phyloP scores from a whole-genome alignment of 495 filamentous ascomycete genomes.

The Penicillium cosmopolitanum region DNA sequence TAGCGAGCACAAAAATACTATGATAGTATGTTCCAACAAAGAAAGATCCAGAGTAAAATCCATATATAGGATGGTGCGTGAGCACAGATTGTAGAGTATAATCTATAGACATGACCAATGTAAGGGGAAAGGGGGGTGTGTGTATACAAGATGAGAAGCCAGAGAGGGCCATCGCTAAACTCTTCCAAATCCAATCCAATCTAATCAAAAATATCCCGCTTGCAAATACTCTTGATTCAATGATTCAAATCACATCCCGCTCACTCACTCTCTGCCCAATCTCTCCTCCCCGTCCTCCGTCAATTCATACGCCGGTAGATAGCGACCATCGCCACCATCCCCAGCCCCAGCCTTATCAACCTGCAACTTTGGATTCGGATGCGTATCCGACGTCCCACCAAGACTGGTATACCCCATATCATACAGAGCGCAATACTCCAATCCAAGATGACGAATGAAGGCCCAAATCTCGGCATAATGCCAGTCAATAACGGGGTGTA shows the following conservation, averaged over 20 bases:
- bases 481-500: constrained; percentile 97
- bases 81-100: constrained; percentile 8
- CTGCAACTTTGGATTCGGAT: constrained; percentile 80
- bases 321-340: constrained; percentile 41
- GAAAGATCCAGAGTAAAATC: too few species aligned
- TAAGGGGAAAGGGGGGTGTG: constrained; percentile 5
- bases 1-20: background rate
- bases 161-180: constrained; percentile 9
- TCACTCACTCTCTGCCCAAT: constrained; percentile 69
- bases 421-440: constrained; percentile 85
- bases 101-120: constrained; percentile 20
- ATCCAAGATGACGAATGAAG: constrained; percentile 77
- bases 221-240: background rate
- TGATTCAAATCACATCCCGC: background rate
- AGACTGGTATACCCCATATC: constrained; percentile 84
- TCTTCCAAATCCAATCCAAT: constrained; percentile 5
- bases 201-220: too few species aligned
- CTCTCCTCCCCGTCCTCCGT: constrained; percentile 84
- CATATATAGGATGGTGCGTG: background rate
- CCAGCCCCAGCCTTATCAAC: constrained; percentile 28
- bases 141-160: constrained; percentile 20
- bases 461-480: constrained; percentile 95
- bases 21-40: background rate
- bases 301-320: constrained; percentile 85
- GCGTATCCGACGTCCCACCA: constrained; percentile 86